These are phyloP conservation scores for Clavispora fructus DNA, from an alignment of 805 yeast species.

Conservation along the genomic window DNA sequence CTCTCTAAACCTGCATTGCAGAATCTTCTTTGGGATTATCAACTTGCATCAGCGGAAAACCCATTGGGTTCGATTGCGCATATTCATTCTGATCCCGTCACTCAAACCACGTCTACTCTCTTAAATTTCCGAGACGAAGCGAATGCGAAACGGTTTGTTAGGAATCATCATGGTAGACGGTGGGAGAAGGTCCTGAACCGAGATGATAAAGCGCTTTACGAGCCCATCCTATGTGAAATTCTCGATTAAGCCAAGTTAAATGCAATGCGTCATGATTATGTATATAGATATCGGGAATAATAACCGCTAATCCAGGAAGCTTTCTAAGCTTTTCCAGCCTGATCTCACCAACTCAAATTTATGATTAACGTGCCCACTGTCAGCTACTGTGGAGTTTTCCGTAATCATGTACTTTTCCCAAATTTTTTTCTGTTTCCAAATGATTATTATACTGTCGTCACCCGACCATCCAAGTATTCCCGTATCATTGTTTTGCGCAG, in stretches of 20 bases:
- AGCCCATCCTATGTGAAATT: slow-evolving; percentile 34
- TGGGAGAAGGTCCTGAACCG: slow-evolving; percentile 28
- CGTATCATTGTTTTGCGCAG: slow-evolving; percentile 18
- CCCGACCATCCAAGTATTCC: slow-evolving; percentile 66
- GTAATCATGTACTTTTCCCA: slow-evolving; percentile 85
- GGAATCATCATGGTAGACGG: slow-evolving; percentile 47
- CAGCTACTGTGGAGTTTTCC: slow-evolving; percentile 24
- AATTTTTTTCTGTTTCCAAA: slow-evolving; percentile 68
- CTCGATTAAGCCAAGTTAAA: slow-evolving; percentile 14
- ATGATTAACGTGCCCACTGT: background rate
- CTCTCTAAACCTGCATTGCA: slow-evolving; percentile 33
- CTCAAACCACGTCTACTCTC: slow-evolving; percentile 24
- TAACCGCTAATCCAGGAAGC: background rate
- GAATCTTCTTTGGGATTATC: slow-evolving; percentile 46
- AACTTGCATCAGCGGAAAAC: slow-evolving; percentile 25
- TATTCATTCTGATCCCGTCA: slow-evolving; percentile 21
- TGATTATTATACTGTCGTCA: slow-evolving; percentile 63
- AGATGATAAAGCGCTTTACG: slow-evolving; percentile 27
- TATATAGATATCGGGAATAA: background rate
- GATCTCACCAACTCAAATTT: slow-evolving; percentile 52
- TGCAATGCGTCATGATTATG: background rate
- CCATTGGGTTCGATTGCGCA: slow-evolving; percentile 18
- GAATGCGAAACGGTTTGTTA: slow-evolving; percentile 48
- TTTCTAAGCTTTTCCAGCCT: slow-evolving; percentile 62
- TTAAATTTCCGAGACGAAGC: slow-evolving; percentile 39